Evolutionary conservation across 495 filamentous ascomycete genomes (phyloP).

Genomic region (Talaromyces liani): DNA sequence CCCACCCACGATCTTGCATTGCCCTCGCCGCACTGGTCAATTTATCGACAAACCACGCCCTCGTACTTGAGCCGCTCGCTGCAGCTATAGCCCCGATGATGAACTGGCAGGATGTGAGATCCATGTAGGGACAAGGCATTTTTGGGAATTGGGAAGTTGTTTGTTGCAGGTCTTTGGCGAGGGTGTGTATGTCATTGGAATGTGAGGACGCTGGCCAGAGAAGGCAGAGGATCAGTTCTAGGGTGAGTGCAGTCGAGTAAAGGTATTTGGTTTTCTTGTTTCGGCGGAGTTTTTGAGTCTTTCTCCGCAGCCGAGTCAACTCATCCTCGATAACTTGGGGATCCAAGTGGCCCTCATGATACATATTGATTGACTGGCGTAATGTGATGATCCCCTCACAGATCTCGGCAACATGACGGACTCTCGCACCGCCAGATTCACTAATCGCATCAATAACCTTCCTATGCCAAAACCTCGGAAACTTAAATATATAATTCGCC

Average conservation of each 20-base stretch:
- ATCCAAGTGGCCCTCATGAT: background rate
- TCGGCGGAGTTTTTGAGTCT: background rate
- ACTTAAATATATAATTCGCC: background rate
- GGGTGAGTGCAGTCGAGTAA: background rate
- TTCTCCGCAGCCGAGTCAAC: background rate
- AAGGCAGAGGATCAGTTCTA: constrained; percentile 12
- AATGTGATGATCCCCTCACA: constrained; percentile 9
- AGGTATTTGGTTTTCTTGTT: background rate
- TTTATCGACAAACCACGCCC: constrained; percentile 17
- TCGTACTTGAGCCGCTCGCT: constrained; percentile 11
- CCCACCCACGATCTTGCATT: constrained; percentile 13
- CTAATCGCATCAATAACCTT: constrained; percentile 4
- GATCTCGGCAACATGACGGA: constrained; percentile 6
- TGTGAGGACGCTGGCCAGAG: constrained; percentile 10
- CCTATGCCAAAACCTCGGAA: background rate
- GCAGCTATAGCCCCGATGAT: constrained; percentile 19
- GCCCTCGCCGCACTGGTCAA: constrained; percentile 11
- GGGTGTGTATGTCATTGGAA: constrained; percentile 4
- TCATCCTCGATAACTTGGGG: background rate
- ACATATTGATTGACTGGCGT: constrained; percentile 1
- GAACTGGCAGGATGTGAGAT: constrained; percentile 18
- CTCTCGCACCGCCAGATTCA: background rate
- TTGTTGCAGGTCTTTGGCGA: constrained; percentile 15
- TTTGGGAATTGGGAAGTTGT: constrained; percentile 11
- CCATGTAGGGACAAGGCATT: constrained; percentile 16